phyloP scores from a whole-genome alignment of 225 moss, liverwort and hornwort genomes.

The Pseudisothecium myosuroides region DNA sequence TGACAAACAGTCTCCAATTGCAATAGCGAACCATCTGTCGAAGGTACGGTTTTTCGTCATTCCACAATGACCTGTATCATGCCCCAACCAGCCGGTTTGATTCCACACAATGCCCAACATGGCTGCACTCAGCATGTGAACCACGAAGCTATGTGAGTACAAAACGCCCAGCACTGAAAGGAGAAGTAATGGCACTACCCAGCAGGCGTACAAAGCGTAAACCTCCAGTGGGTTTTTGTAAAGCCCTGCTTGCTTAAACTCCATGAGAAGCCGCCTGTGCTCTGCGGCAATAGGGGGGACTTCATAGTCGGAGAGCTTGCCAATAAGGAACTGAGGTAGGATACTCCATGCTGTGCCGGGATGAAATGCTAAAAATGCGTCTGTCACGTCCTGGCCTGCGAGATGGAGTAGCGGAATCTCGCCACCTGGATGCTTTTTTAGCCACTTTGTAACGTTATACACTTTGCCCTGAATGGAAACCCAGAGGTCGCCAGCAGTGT shows the following conservation, averaged over 20 bases:
- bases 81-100: conserved; percentile 87
- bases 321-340: conserved; percentile 62
- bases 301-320: conserved; percentile 65
- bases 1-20: conserved; percentile 71
- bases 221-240: conserved; percentile 74
- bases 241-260: conserved; percentile 76
- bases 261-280: conserved; percentile 63
- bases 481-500: conserved; percentile 69
- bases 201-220: conserved; percentile 63
- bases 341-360: conserved; percentile 63
- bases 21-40: conserved; percentile 63
- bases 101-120: conserved; percentile 89
- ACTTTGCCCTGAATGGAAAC: conserved; percentile 85
- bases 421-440: conserved; percentile 78
- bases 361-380: conserved; percentile 94
- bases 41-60: conserved; percentile 53
- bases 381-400: conserved; percentile 97
- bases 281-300: conserved; percentile 69
- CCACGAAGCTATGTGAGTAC: conserved; percentile 53
- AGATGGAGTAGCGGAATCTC: conserved; percentile 69
- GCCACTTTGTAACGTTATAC: conserved; percentile 80
- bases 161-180: conserved; percentile 65
- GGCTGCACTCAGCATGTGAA: conserved; percentile 65
- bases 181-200: conserved; percentile 62
- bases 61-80: conserved; percentile 86